Percentiles rank a stretch among this genome's conserved stretches.
Conservation (phyloP, 257 asterid genomes). For the Jacaranda mimosifolia region DNA sequence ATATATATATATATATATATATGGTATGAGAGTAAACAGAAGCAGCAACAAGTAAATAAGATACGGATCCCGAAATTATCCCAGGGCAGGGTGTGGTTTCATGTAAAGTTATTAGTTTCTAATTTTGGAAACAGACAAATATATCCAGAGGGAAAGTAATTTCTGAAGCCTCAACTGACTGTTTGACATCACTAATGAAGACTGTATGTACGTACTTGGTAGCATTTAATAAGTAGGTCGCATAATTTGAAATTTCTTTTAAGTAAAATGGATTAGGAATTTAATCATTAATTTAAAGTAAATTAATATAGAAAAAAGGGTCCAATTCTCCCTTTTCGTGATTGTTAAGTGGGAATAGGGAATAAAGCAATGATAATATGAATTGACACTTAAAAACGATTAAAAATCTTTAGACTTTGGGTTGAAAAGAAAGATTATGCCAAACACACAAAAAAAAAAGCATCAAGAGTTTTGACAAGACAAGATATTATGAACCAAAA, state of each 20-base stretch:
- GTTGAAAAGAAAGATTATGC: slow-evolving; percentile 4
- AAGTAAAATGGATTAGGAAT: background rate
- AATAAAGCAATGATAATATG: background rate
- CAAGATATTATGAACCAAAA: background rate
- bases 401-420: slow-evolving; percentile 6
- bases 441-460: background rate
- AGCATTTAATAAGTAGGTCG: slow-evolving; percentile 15
- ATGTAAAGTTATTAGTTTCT: slow-evolving; percentile 16
- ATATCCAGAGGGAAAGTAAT: slow-evolving; percentile 3
- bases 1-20: no score
- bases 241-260: background rate
- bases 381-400: background rate
- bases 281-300: no score
- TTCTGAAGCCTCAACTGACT: slow-evolving; percentile 23
- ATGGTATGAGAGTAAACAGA: background rate
- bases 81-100: background rate
- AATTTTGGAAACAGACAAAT: slow-evolving; percentile 18
- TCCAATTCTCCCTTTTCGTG: no score
- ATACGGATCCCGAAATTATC: background rate
- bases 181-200: background rate
- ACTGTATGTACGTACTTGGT: background rate
- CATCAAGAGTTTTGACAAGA: slow-evolving; percentile 9
- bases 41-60: background rate
- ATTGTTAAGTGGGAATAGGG: background rate
- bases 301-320: no score